Conservation (phyloP, 495 filamentous ascomycete genomes). For the Pseudevernia furfuracea region DNA sequence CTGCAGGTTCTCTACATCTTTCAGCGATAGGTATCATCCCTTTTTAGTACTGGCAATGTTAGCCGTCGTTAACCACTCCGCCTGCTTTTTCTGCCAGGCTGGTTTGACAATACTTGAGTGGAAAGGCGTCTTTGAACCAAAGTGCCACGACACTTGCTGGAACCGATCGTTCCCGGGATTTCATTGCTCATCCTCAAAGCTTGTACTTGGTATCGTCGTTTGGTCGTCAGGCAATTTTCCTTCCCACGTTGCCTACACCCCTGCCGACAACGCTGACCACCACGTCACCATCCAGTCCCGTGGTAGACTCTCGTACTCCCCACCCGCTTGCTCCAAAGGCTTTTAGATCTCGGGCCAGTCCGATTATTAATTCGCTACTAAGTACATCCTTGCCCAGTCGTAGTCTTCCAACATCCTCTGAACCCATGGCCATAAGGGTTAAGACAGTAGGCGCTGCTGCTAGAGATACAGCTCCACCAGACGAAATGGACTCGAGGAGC, state of each 20-base stretch:
- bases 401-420: slow-evolving; percentile 61
- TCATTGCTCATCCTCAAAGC: not conserved
- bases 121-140: not conserved
- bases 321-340: slow-evolving; percentile 79
- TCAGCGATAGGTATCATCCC: not conserved
- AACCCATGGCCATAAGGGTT: slow-evolving; percentile 93
- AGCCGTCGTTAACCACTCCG: not conserved
- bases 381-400: slow-evolving; percentile 62
- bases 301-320: slow-evolving; percentile 68
- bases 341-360: slow-evolving; percentile 72
- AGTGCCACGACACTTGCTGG: not conserved
- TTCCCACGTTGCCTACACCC: slow-evolving; percentile 91
- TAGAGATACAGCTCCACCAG: slow-evolving; percentile 72
- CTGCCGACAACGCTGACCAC: slow-evolving; percentile 86
- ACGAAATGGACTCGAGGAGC: slow-evolving; percentile 70
- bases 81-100: not conserved
- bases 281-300: slow-evolving; percentile 62
- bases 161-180: not conserved
- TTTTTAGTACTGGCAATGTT: not conserved
- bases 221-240: slow-evolving; percentile 75
- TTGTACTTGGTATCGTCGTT: not conserved
- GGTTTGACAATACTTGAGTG: not conserved
- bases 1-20: not conserved
- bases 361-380: slow-evolving; percentile 68
- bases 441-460: slow-evolving; percentile 64